Percentiles rank a stretch among this genome's conserved stretches.
These are phyloP conservation scores for Rhipidocladum racemiflorum DNA, from an alignment of 176 grass and related monocot genomes.

Conservation along the genomic window DNA sequence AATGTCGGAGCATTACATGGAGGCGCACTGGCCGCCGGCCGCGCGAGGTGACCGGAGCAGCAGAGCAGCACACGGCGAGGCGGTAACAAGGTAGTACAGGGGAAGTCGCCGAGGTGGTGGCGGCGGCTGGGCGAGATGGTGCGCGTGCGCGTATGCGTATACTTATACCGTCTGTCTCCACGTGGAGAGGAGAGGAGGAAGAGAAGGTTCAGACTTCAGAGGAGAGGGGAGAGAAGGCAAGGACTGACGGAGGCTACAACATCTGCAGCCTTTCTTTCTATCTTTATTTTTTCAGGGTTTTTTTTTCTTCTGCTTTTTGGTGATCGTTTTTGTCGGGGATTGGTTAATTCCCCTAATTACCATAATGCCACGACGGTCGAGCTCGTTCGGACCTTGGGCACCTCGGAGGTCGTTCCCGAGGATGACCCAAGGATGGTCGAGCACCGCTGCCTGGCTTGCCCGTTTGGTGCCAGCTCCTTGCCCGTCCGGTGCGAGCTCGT, in stretches of 20 bases:
- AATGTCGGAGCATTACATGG: slow-evolving; percentile 10
- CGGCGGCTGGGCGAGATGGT: background rate
- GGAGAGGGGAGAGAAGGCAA: background rate
- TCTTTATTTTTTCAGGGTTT: background rate
- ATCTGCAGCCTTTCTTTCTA: background rate
- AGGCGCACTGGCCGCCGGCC: background rate
- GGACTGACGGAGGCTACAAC: background rate
- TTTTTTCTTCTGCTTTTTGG: background rate
- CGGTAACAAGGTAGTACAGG: background rate
- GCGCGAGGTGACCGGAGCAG: background rate
- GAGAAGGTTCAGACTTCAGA: background rate
- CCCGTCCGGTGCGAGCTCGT: no score
- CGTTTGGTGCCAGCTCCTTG: no score
- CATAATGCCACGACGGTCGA: no score
- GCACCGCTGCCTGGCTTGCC: no score
- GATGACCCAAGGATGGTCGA: no score
- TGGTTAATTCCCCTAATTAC: no score
- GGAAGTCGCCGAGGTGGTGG: slow-evolving; percentile 3
- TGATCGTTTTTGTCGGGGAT: no score
- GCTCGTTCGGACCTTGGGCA: background rate
- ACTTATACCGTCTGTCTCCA: slow-evolving; percentile 2
- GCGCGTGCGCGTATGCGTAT: slow-evolving; percentile 12
- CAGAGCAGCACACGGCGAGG: background rate
- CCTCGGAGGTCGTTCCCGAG: no score
- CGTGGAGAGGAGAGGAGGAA: slow-evolving; percentile 30